A percentile compares a stretch with the other conserved stretches of the same genome.
These are phyloP conservation scores for Zymoseptoria pseudotritici DNA, from an alignment of 2,329 filamentous ascomycete species.

Conservation along the genomic window DNA sequence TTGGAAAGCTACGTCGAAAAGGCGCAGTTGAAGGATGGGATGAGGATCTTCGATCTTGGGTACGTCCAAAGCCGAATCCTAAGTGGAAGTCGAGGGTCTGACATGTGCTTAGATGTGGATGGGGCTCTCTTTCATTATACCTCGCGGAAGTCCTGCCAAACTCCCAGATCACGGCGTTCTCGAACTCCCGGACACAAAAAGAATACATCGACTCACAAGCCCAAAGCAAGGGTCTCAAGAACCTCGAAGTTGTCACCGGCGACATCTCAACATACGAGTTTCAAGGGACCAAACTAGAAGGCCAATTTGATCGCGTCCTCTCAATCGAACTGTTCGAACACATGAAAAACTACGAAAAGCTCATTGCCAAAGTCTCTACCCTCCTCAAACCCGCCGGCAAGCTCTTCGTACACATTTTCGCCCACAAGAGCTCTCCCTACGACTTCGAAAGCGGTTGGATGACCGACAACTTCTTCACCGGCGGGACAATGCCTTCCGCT, in stretches of 20 bases:
- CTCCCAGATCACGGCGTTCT: conserved; percentile 58
- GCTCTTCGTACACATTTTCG: conserved; percentile 63
- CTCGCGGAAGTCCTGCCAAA: conserved; percentile 59
- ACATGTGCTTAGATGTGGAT: conserved; percentile 49
- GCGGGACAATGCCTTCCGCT: conserved; percentile 62
- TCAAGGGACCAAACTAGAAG: conserved; percentile 33
- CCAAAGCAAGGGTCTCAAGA: conserved; percentile 48
- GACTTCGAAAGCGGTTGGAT: conserved; percentile 68
- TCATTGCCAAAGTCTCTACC: conserved; percentile 56
- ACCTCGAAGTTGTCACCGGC: conserved; percentile 58
- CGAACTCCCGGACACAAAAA: conserved; percentile 63
- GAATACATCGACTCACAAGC: conserved; percentile 57
- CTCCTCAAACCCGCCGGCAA: conserved; percentile 57
- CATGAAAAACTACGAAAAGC: conserved; percentile 66
- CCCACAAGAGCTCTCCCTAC: conserved; percentile 58
- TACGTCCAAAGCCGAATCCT: conserved; percentile 24
- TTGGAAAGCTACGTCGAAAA: conserved; percentile 55
- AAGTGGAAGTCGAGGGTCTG: neutral
- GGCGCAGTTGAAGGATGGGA: conserved; percentile 52
- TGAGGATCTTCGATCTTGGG: conserved; percentile 57
- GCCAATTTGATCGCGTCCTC: conserved; percentile 55
- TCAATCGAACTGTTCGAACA: conserved; percentile 68
- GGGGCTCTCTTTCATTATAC: conserved; percentile 59
- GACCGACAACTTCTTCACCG: conserved; percentile 66
- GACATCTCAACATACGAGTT: conserved; percentile 62